Evolutionary conservation across 1,284 basidiomycete species (phyloP), one percentile per base, ranked within the genome.

Genomic region (Microbotryum saponariae): DNA sequence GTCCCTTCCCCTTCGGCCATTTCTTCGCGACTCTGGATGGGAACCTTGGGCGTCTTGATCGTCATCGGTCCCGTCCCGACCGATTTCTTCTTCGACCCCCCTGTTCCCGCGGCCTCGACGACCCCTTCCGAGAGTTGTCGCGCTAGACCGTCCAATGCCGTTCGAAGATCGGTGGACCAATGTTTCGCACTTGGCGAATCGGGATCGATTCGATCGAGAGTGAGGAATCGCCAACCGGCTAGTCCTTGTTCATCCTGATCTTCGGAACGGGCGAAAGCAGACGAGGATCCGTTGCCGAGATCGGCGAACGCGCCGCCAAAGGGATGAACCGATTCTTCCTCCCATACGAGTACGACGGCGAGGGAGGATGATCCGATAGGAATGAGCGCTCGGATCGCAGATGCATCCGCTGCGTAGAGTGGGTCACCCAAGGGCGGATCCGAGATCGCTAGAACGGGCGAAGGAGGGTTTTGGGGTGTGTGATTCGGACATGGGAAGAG

Each of bases 1-100:
- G 64, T 59, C 1, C 64, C 64, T 25, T 65, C 58, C 3, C 64
- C 61, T 37, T 62, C 58, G 5, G 52, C 56, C 60, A 62, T 62
- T 5, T 56, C 60, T 29, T 8, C 51, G 2, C 25, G 23, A 42
- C 37, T 42, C 37, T 42, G 18, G 37, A 42, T 6, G 37, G 37
- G 37, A 10, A 42, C 6, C 16, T 42, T 42, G 37, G 37, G 37
- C 14, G 47, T 51, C 45, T 58, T 64, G 21, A 25, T 6, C 1
- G 45, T 42, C 37, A 31, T 46, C 49, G n/a, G 25, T 7, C n/a
- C 44, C 42, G 48, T 21, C 20, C 6, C 20, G 46, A 6, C 47
- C 51, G n/a, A 48, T 50, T 23, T 25, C 25, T 18, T 44, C 55
- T 0, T 27, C 44, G 18, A n/a, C 14, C 8, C 12, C 20, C 12